phyloP scores from a whole-genome alignment of 225 moss, liverwort and hornwort species.

The Neckera pumila region DNA sequence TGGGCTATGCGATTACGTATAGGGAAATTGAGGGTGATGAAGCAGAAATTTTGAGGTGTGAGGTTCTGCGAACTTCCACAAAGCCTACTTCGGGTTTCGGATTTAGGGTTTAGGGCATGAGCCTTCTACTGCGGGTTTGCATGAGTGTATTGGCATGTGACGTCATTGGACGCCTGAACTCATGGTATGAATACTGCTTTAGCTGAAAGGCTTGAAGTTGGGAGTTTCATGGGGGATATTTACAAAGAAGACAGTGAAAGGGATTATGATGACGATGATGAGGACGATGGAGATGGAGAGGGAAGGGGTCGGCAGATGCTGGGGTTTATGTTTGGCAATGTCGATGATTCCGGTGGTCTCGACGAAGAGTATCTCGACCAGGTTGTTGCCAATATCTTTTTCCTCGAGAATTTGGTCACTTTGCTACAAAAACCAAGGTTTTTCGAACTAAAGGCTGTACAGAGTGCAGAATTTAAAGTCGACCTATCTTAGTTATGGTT shows the following conservation, averaged over 20 bases:
- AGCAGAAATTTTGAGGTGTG: neutral
- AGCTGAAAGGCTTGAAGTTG: neutral
- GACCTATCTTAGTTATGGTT: neutral
- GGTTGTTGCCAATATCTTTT: conserved; percentile 23
- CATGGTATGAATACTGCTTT: neutral
- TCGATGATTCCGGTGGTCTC: conserved; percentile 88
- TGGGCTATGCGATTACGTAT: neutral
- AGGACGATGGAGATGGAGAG: conserved; percentile 59
- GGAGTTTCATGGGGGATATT: conserved; percentile 33
- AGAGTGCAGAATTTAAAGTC: neutral
- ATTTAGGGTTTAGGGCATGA: neutral
- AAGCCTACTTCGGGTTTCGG: neutral
- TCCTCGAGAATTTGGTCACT: neutral
- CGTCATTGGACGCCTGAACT: neutral
- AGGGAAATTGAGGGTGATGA: neutral
- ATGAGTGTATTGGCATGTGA: neutral
- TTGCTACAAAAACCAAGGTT: neutral
- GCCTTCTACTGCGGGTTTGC: neutral
- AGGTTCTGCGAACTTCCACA: neutral
- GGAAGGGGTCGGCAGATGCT: conserved; percentile 54
- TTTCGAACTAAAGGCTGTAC: neutral
- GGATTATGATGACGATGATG: conserved; percentile 60
- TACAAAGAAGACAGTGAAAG: conserved; percentile 45
- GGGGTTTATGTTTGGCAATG: conserved; percentile 99
- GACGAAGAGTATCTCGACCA: conserved; percentile 99